A percentile compares a stretch with the other conserved stretches of the same genome.
Evolutionary conservation across 805 yeast genomes (phyloP).

Genomic region (Nadsonia fulvescens): DNA sequence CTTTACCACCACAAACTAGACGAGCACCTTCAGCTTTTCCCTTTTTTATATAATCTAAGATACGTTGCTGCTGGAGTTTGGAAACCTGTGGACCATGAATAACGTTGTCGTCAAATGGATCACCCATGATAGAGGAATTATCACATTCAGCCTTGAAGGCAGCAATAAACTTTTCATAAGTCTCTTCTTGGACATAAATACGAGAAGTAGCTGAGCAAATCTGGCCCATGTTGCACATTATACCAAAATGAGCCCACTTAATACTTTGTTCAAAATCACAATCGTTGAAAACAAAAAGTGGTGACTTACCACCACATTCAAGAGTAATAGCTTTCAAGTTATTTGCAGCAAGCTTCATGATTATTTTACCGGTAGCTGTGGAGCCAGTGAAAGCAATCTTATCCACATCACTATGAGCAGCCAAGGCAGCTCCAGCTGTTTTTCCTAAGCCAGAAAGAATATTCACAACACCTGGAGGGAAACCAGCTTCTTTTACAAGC

Average conservation of each 20-base stretch:
- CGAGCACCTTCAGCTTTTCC: conserved; percentile 79
- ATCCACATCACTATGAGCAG: conserved; percentile 63
- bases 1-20: conserved; percentile 64
- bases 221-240: conserved; percentile 89
- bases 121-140: conserved; percentile 45
- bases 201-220: conserved; percentile 93
- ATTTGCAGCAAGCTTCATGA: conserved; percentile 69
- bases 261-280: conserved; percentile 66
- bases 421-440: conserved; percentile 65
- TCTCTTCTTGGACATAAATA: conserved; percentile 66
- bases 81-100: conserved; percentile 92
- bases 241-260: conserved; percentile 59
- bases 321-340: conserved; percentile 80
- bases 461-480: conserved; percentile 84
- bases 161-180: conserved; percentile 59
- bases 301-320: conserved; percentile 95
- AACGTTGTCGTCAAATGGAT: conserved; percentile 61
- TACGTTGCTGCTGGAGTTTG: conserved; percentile 56
- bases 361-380: conserved; percentile 71
- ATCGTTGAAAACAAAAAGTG: conserved; percentile 75
- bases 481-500: conserved; percentile 62
- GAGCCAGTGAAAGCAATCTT: conserved; percentile 94
- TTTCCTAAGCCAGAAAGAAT: conserved; percentile 76
- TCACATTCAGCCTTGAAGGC: conserved; percentile 36
- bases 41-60: conserved; percentile 53